A percentile compares a stretch with the other conserved stretches of the same genome.
These are phyloP conservation scores for Ramaria sp. DNA, from an alignment of 768 basidiomycete genomes.

Conservation along the genomic window DNA sequence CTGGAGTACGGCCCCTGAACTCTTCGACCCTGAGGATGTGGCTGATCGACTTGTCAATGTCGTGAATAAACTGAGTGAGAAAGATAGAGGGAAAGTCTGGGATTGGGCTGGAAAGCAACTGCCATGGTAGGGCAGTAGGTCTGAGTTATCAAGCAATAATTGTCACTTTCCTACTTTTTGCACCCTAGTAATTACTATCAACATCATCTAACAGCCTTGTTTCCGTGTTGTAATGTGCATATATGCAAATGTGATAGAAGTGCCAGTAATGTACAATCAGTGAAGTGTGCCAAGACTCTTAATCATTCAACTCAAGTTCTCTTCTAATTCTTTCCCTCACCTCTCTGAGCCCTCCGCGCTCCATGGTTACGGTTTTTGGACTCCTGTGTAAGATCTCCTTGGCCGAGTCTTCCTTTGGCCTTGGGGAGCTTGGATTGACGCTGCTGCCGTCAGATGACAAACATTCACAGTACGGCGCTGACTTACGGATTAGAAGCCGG, in stretches of 20 bases:
- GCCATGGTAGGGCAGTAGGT: constrained; percentile 13
- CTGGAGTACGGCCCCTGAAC: constrained; percentile 27
- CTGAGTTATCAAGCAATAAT: no score
- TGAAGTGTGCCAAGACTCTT: background rate
- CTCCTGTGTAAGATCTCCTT: constrained; percentile 55
- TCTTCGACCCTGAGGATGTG: constrained; percentile 41
- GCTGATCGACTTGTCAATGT: constrained; percentile 36
- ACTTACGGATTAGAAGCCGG: constrained; percentile 19
- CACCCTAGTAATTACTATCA: no score
- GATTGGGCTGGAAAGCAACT: constrained; percentile 46
- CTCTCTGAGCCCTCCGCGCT: constrained; percentile 63
- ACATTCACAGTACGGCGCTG: no score
- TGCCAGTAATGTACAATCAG: no score
- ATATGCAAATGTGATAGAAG: no score
- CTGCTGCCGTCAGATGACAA: constrained; percentile 18
- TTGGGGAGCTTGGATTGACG: constrained; percentile 11
- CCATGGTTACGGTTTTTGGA: constrained; percentile 59
- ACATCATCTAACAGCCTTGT: no score
- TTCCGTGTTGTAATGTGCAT: no score
- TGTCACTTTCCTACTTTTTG: no score
- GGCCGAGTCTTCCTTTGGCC: constrained; percentile 45
- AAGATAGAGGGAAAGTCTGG: constrained; percentile 42
- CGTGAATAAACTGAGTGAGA: constrained; percentile 27
- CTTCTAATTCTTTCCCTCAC: constrained; percentile 73
- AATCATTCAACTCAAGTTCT: constrained; percentile 43